phyloP scores from a whole-genome alignment of 2,329 filamentous ascomycete species.

The Chaetomium globosum region DNA sequence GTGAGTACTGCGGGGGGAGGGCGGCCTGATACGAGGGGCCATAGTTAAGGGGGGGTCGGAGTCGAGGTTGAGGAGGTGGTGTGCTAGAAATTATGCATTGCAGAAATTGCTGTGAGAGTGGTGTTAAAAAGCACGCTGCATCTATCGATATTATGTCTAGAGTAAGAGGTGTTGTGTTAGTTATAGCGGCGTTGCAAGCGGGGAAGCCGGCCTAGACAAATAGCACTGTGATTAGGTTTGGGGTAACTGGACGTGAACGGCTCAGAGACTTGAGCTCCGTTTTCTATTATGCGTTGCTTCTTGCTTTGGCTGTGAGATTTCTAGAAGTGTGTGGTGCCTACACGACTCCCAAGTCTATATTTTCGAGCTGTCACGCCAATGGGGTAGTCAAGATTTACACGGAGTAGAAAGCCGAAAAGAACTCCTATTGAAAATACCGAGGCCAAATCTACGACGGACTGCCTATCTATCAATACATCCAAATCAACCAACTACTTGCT shows the following conservation, averaged over 20 bases:
- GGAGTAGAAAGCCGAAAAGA: not conserved
- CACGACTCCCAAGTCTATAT: not conserved
- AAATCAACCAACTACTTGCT: conserved; percentile 25
- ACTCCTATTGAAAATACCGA: not conserved
- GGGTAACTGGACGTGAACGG: not conserved
- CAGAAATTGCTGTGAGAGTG: not conserved
- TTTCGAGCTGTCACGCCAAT: not conserved
- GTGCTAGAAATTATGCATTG: not conserved
- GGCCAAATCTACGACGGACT: not conserved
- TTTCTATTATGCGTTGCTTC: not conserved
- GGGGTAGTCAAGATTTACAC: too few relatives aligned
- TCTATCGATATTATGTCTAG: not conserved
- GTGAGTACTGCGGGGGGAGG: conserved; percentile 46
- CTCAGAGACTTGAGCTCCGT: not conserved
- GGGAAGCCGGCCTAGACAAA: conserved; percentile 13
- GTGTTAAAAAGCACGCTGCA: not conserved
- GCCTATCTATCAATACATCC: not conserved
- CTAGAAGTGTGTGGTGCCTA: not conserved
- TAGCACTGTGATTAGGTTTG: conserved; percentile 8
- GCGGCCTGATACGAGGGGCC: conserved; percentile 22
- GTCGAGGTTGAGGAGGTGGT: not conserved
- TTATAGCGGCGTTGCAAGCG: conserved; percentile 1
- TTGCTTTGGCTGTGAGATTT: not conserved
- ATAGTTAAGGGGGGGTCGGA: not conserved
- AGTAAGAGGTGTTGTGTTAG: not conserved